A percentile compares a stretch with the other conserved stretches of the same genome.
phyloP scores from a whole-genome alignment of 352 stramenopile genomes.

The Phytophthora meadii region DNA sequence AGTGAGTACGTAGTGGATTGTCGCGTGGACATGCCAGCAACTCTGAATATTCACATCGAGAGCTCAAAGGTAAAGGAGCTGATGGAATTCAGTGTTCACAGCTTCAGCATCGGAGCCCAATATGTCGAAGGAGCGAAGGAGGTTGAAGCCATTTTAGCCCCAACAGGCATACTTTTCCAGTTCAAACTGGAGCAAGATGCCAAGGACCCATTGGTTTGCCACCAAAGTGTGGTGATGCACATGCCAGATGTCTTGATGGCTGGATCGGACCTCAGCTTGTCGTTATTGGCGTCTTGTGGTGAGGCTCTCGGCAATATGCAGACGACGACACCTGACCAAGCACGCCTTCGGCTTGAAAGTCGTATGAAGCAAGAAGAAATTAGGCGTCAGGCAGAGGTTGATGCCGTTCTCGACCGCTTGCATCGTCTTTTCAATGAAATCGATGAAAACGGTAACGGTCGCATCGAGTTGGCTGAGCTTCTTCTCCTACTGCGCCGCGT shows the following conservation, averaged over 20 bases:
- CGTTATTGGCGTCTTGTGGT: conserved; percentile 61
- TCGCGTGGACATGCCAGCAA: conserved; percentile 58
- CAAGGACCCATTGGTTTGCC: conserved; percentile 41
- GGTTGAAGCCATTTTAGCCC: conserved; percentile 52
- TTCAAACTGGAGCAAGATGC: conserved; percentile 64
- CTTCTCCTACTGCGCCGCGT: conserved; percentile 66
- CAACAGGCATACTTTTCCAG: conserved; percentile 52
- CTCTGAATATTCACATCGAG: conserved; percentile 50
- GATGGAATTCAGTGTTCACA: conserved; percentile 56
- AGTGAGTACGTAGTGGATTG: conserved; percentile 60
- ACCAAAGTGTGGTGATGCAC: conserved; percentile 62
- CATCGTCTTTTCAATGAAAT: conserved; percentile 78
- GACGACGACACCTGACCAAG: conserved; percentile 69
- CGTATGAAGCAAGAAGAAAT: conserved; percentile 62
- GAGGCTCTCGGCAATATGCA: conserved; percentile 60
- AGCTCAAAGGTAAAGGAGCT: conserved; percentile 56
- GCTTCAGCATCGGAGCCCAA: conserved; percentile 56
- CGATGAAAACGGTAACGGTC: conserved; percentile 69
- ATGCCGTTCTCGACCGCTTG: conserved; percentile 58
- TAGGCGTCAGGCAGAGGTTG: conserved; percentile 58
- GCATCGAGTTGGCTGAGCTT: conserved; percentile 71
- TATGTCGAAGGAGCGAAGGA: conserved; percentile 57
- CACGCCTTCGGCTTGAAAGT: conserved; percentile 60
- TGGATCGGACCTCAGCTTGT: conserved; percentile 76
- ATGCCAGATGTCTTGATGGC: conserved; percentile 70